phyloP scores from a whole-genome alignment of 495 filamentous ascomycete species.

The Neurospora tetrasperma region DNA sequence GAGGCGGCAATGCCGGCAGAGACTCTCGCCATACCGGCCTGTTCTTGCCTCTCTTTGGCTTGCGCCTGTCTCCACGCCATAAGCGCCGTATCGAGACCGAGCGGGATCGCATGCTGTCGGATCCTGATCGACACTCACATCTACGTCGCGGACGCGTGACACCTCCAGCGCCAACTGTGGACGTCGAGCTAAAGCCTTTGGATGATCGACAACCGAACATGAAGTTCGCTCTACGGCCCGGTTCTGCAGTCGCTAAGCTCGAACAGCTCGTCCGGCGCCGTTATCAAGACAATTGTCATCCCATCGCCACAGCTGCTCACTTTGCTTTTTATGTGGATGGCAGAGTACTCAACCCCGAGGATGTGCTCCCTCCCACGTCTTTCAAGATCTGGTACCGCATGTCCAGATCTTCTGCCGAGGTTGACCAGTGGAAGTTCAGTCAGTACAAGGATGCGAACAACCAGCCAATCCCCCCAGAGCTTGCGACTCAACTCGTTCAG shows the following conservation, averaged over 20 bases:
- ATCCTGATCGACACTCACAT: neutral
- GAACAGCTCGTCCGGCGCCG: slow-evolving; percentile 5
- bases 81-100: neutral
- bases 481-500: slow-evolving; percentile 6
- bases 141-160: neutral
- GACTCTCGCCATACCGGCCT: neutral
- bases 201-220: slow-evolving; percentile 6
- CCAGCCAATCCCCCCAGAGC: slow-evolving; percentile 1
- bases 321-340: slow-evolving; percentile 8
- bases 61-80: neutral
- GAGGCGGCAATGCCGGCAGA: neutral
- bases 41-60: neutral
- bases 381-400: slow-evolving; percentile 15
- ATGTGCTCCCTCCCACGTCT: neutral
- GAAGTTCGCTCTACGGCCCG: neutral
- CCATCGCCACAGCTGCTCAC: slow-evolving; percentile 1
- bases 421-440: slow-evolving; percentile 15
- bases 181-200: slow-evolving; percentile 8
- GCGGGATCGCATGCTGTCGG: neutral
- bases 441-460: slow-evolving; percentile 12
- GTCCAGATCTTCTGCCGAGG: slow-evolving; percentile 1
- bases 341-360: neutral
- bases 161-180: neutral
- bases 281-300: neutral
- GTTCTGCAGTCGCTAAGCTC: slow-evolving; percentile 2